Evolutionary conservation across 169 alveolate species (phyloP), one percentile per base, ranked within the genome.

Genomic region (Plasmodium vinckei): DNA sequence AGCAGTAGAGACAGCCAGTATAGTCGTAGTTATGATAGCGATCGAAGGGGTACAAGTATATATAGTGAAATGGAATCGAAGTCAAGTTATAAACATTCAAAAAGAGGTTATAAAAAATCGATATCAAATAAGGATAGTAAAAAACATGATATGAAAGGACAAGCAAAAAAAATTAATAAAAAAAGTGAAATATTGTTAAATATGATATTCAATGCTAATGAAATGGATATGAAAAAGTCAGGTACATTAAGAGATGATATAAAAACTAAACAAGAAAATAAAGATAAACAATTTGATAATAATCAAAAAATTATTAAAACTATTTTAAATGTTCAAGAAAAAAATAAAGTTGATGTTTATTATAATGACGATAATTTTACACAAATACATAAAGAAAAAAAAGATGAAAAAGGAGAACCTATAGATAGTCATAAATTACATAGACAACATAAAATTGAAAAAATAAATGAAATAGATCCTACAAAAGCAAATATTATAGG

Each of bases 181-280:
- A 77, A 64, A 44, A 77, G 65, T 44, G 88, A 77, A 68, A 47
- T 77, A 23, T 54, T 77, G 9, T n/a, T 77, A 25, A 77, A 77
- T 23, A 61, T 77, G n/a, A 13, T 77, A 9, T 77, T 69, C 1
- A 72, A 72, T 4, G 57, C 87, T 1, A 63, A 77, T 68, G 42
- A 33, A 33, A 33, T 33, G 0, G 0, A 0, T 33, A 33, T 33
- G 42, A 33, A 33, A 6, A 33, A 33, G 7, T 33, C 42, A 33
- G 42, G 42, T 21, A 44, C 19, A 12, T 49, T 23, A 68, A 77
- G 10, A 61, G 33, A 21, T 15, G 12, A 19, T 25, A 19, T 15
- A 25, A 65, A n/a, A 27, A 2, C 15, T 33, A 42, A 17, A 59
- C 19, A 19, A 54, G 61, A 21, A 46, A 44, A 49, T 19, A 44